Evolutionary conservation across 257 asterid genomes (phyloP).

Genomic region (Paulownia fortunei): DNA sequence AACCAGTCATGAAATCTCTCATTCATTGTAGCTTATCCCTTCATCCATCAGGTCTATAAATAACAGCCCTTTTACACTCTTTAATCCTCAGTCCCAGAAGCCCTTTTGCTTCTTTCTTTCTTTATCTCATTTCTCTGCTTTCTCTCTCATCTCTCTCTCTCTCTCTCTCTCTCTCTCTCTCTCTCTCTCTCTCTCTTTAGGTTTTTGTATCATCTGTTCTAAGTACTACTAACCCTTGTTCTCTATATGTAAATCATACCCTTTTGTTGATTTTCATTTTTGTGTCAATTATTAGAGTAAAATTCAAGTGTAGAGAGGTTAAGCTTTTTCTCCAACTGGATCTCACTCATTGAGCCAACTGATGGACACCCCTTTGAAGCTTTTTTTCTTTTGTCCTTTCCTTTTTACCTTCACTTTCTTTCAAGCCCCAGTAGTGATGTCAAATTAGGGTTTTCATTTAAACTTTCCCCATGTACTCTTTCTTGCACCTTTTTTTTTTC

Average conservation of each 20-base stretch:
- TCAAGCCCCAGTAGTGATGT: conserved; percentile 4
- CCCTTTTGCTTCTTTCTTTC: not conserved
- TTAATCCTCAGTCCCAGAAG: conserved; percentile 17
- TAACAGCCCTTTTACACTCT: conserved; percentile 29
- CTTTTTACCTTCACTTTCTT: not conserved
- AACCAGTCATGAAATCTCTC: conserved; percentile 47
- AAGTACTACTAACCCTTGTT: not conserved
- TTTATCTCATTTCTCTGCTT: no score
- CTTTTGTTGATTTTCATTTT: not conserved
- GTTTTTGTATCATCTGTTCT: not conserved
- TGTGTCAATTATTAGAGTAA: not conserved
- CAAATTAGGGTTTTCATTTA: conserved; percentile 41
- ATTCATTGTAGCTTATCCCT: conserved; percentile 19
- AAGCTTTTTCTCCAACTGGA: conserved; percentile 10
- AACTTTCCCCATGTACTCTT: not conserved
- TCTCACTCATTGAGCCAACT: conserved; percentile 31
- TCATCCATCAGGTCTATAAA: conserved; percentile 45
- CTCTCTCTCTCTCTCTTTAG: conserved; percentile 8
- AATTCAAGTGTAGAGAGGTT: not conserved
- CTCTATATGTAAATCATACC: not conserved
- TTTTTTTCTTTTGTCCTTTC: conserved; percentile 15
- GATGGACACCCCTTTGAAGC: conserved; percentile 25
- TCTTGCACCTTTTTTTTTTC: not conserved
- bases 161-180: conserved; percentile 4
- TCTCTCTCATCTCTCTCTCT: not conserved